phyloP scores from a whole-genome alignment of 768 basidiomycete genomes.

The Pholiota conissans region DNA sequence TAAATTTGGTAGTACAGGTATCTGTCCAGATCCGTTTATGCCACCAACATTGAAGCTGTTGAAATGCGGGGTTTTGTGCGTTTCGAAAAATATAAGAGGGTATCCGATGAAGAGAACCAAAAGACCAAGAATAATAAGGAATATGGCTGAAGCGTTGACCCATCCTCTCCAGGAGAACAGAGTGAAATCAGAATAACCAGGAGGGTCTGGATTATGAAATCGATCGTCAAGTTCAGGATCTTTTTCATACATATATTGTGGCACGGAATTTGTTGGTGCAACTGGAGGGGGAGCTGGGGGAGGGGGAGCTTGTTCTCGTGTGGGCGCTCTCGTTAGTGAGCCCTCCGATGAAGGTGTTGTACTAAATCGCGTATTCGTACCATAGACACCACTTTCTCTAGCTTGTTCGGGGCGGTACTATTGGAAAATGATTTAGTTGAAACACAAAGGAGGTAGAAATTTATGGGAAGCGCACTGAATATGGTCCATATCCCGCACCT shows the following conservation, averaged over 20 bases:
- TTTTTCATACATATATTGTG: slow-evolving; percentile 76
- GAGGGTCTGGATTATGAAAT: slow-evolving; percentile 84
- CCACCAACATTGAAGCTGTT: slow-evolving; percentile 86
- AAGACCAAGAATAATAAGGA: slow-evolving; percentile 67
- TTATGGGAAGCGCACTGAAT: slow-evolving; percentile 59
- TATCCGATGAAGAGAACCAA: slow-evolving; percentile 86
- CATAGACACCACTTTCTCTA: slow-evolving; percentile 44
- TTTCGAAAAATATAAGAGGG: slow-evolving; percentile 70
- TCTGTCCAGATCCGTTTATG: slow-evolving; percentile 85
- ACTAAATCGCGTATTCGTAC: slow-evolving; percentile 54
- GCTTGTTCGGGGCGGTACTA: slow-evolving; percentile 60
- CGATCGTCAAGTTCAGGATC: slow-evolving; percentile 90
- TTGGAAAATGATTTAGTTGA: neutral
- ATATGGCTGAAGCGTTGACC: slow-evolving; percentile 72
- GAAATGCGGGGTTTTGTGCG: slow-evolving; percentile 28
- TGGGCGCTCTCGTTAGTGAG: slow-evolving; percentile 27
- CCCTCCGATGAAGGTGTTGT: slow-evolving; percentile 41
- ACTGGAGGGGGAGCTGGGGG: slow-evolving; percentile 19
- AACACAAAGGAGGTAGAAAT: slow-evolving; percentile 3
- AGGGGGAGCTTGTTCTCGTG: slow-evolving; percentile 28
- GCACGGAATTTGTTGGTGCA: slow-evolving; percentile 57
- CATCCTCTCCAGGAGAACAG: slow-evolving; percentile 84
- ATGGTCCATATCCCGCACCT: slow-evolving; percentile 82
- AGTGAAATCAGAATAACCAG: slow-evolving; percentile 64
- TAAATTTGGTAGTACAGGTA: slow-evolving; percentile 71